These are phyloP conservation scores for Lojkania enalia DNA, from an alignment of 2,329 filamentous ascomycete species.

Conservation along the genomic window DNA sequence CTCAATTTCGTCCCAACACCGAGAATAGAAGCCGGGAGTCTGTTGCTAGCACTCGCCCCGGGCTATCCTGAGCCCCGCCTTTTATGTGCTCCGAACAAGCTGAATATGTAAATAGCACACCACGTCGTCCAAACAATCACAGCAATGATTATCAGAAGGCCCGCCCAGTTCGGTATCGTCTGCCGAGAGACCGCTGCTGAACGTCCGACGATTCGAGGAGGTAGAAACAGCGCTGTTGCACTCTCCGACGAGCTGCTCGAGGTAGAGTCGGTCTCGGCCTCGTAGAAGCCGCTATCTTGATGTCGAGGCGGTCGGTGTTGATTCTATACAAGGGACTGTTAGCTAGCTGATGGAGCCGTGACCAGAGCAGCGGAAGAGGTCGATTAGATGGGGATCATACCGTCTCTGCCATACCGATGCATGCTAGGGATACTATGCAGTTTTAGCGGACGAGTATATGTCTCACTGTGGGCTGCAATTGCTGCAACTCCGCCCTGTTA, in stretches of 20 bases:
- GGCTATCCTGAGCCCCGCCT: not conserved
- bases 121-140: conserved; percentile 14
- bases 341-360: not conserved
- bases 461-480: no score
- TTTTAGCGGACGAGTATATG: not conserved
- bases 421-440: not conserved
- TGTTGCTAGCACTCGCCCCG: no score
- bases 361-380: not conserved
- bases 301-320: conserved; percentile 1
- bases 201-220: conserved; percentile 12
- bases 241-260: not conserved
- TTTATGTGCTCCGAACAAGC: not conserved
- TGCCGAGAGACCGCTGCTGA: not conserved
- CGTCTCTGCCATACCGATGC: conserved; percentile 5
- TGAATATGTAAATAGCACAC: conserved; percentile 9
- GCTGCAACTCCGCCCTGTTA: no score
- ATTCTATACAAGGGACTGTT: not conserved
- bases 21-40: no score
- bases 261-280: not conserved
- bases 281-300: conserved; percentile 7
- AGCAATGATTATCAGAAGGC: conserved; percentile 9
- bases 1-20: no score
- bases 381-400: conserved; percentile 1
- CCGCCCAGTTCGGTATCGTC: conserved; percentile 9
- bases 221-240: conserved; percentile 3